Evolutionary conservation across 2,329 filamentous ascomycete species (phyloP), one percentile per base, ranked within the genome.

Genomic region (Claviceps citrina): DNA sequence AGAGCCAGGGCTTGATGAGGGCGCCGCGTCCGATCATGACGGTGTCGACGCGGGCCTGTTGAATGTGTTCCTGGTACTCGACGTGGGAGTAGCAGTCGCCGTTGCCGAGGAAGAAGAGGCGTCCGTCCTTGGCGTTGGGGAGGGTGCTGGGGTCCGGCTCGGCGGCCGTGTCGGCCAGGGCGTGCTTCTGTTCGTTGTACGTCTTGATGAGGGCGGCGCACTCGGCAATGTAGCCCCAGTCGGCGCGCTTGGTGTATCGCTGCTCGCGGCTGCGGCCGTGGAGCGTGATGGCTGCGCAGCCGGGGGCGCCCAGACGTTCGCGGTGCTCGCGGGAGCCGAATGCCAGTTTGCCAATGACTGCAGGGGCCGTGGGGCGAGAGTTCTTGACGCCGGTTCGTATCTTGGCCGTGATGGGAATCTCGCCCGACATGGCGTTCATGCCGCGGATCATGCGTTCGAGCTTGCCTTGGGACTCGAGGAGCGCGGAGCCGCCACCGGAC

Each of bases 21-120:
- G 91, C 91, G 42, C 91, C 91, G 44, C 91, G 83, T n/a, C 80
- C 91, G 45, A 96, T 77, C 91, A 98, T 96, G 55, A 94, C 83
- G n/a, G 78, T 78, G 63, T 96, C 89, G 34, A 96, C 86, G 35
- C 76, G 74, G 27, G 84, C 73, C 43, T 89, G 73, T 36, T 80
- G 70, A 30, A 96, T 67, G 53, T 91, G 78, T 42, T 78, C 66
- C 46, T 77, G 77, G 64, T 96, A 96, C 56, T 96, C 86, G 25
- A 78, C 64, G 58, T 96, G 86, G 4, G 86, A 95, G 64, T 84
- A 95, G 61, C 87, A 91, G 62, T 98, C 91, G 36, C 91, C 91
- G 58, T 98, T 98, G 51, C 91, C 91, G 49, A 95, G 68, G 63
- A 98, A 96, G 66, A 83, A 96, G 49, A 91, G 76, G 49, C 77